These are phyloP conservation scores for Adansonia digitata DNA, from an alignment of 345 rosid species.

Conservation along the genomic window DNA sequence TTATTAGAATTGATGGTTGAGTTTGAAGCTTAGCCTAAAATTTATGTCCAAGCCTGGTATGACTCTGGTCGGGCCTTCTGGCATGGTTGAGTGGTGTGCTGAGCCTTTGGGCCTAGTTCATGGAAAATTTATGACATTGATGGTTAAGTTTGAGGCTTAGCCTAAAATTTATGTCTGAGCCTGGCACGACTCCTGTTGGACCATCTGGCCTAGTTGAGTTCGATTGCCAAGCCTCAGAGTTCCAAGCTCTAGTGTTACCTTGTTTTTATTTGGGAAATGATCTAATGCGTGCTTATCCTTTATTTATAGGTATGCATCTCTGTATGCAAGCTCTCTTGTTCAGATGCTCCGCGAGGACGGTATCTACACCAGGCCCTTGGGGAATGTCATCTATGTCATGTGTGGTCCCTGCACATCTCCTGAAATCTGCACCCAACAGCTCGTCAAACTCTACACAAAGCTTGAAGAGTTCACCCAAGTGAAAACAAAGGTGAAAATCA, in stretches of 20 bases:
- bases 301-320: constrained; percentile 58
- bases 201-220: no score
- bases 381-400: constrained; percentile 84
- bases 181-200: neutral
- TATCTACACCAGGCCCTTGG: constrained; percentile 73
- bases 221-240: neutral
- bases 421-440: constrained; percentile 49
- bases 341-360: constrained; percentile 70
- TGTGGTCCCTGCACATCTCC: constrained; percentile 84
- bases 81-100: no score
- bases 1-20: neutral
- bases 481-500: constrained; percentile 1
- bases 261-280: neutral
- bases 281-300: neutral
- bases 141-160: neutral
- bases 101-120: no score
- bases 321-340: constrained; percentile 58
- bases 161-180: neutral
- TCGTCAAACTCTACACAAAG: constrained; percentile 47
- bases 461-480: constrained; percentile 43
- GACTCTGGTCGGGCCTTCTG: no score
- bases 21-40: neutral
- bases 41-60: neutral
- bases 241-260: no score
- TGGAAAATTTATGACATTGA: neutral